phyloP scores from a whole-genome alignment of 1,284 basidiomycete species.

The Ceratobasidium sp. region DNA sequence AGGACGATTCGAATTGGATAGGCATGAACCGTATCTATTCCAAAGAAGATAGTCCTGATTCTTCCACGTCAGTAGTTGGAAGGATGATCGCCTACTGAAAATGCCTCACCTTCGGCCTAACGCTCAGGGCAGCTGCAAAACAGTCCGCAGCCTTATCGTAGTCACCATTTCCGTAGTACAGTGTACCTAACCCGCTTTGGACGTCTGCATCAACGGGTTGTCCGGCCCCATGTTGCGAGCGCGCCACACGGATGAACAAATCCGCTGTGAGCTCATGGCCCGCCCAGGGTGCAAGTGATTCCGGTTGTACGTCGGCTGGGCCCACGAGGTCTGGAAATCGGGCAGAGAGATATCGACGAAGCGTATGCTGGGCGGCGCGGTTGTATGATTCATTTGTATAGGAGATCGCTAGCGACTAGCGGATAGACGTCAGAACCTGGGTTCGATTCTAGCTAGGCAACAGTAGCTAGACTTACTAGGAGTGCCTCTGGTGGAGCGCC shows the following conservation, averaged over 20 bases:
- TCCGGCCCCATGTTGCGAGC: conserved; percentile 72
- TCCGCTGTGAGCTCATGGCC: conserved; percentile 84
- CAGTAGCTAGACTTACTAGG: conserved; percentile 62
- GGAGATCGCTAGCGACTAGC: conserved; percentile 89
- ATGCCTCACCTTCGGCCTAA: conserved; percentile 67
- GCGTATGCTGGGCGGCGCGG: conserved; percentile 83
- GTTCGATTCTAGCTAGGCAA: neutral
- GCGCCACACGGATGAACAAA: conserved; percentile 83
- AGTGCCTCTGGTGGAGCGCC: conserved; percentile 71
- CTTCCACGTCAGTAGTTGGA: conserved; percentile 9
- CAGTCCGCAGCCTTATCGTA: conserved; percentile 88
- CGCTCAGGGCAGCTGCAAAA: conserved; percentile 83
- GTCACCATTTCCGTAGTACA: conserved; percentile 87
- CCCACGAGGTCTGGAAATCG: conserved; percentile 71
- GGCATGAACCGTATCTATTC: conserved; percentile 94
- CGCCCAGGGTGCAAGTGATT: conserved; percentile 77
- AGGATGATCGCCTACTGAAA: neutral
- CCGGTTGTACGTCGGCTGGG: conserved; percentile 54
- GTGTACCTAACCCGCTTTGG: conserved; percentile 90
- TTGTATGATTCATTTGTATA: conserved; percentile 98
- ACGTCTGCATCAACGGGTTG: conserved; percentile 85
- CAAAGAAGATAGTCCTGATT: conserved; percentile 91
- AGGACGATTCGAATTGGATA: conserved; percentile 94
- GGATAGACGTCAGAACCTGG: neutral
- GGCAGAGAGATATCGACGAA: conserved; percentile 85